Conservation (phyloP, 306 rosid species). For the Cicer judaicum region DNA sequence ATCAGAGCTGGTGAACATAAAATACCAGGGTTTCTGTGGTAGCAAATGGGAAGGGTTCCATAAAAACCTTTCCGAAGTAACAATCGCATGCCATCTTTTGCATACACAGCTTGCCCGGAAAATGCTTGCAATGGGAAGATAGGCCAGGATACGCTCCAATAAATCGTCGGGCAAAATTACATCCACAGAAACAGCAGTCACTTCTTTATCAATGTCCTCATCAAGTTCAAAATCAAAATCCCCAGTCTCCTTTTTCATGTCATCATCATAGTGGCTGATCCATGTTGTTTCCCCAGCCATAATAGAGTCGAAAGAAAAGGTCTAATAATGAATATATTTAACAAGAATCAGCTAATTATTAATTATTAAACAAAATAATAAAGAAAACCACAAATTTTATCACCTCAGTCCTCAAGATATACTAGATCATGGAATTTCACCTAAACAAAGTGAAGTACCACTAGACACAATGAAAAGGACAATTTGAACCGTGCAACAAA, state of each 20-base stretch:
- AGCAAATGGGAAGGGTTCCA: constrained; percentile 65
- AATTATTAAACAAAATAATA: constrained; percentile 29
- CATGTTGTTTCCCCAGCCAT: constrained; percentile 92
- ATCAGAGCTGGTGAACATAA: constrained; percentile 84
- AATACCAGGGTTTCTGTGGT: constrained; percentile 92
- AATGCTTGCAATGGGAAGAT: constrained; percentile 89
- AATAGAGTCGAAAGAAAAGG: constrained; percentile 28
- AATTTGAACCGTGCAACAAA: not conserved
- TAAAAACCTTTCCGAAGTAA: constrained; percentile 69
- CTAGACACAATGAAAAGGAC: constrained; percentile 7
- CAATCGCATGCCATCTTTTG: constrained; percentile 79
- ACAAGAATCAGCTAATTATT: constrained; percentile 1
- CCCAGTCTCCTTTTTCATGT: constrained; percentile 49
- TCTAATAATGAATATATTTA: constrained; percentile 40
- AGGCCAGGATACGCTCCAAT: constrained; percentile 84
- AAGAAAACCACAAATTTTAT: constrained; percentile 5
- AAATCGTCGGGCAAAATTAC: constrained; percentile 81
- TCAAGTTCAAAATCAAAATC: constrained; percentile 63
- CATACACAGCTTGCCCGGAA: constrained; percentile 83
- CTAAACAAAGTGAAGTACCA: constrained; percentile 19
- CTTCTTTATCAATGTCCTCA: constrained; percentile 70
- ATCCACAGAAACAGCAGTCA: constrained; percentile 59
- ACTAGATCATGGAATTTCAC: constrained; percentile 33
- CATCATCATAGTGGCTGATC: constrained; percentile 65
- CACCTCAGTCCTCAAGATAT: not conserved